Percentiles rank a stretch among this genome's conserved stretches.
Conservation (phyloP, 306 rosid species). For the Spatholobus suberectus region DNA sequence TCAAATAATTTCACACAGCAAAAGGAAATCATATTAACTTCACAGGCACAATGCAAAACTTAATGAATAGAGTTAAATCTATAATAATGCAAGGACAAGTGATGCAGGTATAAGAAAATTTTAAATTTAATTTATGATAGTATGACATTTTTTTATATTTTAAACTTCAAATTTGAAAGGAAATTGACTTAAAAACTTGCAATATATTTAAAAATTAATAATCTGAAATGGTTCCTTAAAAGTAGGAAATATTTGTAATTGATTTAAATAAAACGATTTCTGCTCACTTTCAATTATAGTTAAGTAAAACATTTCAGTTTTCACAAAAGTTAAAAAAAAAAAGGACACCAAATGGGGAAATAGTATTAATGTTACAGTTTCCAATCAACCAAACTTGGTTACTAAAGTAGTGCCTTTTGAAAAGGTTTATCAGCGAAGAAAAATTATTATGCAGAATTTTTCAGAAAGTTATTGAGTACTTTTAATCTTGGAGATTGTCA, state of each 20-base stretch:
- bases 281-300: not conserved
- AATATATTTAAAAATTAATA: not conserved
- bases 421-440: not conserved
- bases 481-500: not conserved
- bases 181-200: not conserved
- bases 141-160: not conserved
- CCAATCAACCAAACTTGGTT: not conserved
- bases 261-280: not conserved
- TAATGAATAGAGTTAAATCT: not conserved
- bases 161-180: not conserved
- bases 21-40: not conserved
- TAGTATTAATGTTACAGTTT: not conserved
- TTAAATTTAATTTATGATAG: slow-evolving; percentile 10
- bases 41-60: slow-evolving; percentile 15
- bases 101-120: not conserved
- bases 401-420: not conserved
- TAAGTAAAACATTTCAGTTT: not conserved
- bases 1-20: slow-evolving; percentile 18
- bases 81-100: not conserved
- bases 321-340: not conserved
- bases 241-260: not conserved
- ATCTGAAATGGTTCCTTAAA: not conserved
- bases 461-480: not conserved
- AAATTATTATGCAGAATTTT: not conserved
- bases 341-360: not conserved